These are phyloP conservation scores for Cystofilobasidium capitatum DNA, from an alignment of 768 basidiomycete species.

Conservation along the genomic window DNA sequence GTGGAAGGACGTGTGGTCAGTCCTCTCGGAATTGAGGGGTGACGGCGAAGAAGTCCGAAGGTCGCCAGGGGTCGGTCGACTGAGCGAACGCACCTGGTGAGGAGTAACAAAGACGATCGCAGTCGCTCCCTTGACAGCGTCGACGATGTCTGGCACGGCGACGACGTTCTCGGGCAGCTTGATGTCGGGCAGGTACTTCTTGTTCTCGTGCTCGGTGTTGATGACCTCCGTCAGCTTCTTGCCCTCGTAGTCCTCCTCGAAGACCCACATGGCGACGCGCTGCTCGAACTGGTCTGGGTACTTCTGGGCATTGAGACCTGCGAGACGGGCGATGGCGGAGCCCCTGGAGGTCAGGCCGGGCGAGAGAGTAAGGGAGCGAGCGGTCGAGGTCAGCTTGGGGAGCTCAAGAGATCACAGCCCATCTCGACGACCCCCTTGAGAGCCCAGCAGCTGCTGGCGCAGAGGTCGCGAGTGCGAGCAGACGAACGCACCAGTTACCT, in stretches of 20 bases:
- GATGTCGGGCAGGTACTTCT: slow-evolving; percentile 41
- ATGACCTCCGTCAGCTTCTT: slow-evolving; percentile 43
- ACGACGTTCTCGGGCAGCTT: slow-evolving; percentile 41
- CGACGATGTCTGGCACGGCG: slow-evolving; percentile 42
- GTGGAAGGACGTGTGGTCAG: not conserved
- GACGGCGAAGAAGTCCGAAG: not conserved
- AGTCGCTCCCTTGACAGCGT: slow-evolving; percentile 43
- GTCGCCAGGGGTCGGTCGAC: not conserved
- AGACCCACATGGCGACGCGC: slow-evolving; percentile 44
- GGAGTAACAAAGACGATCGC: slow-evolving; percentile 45
- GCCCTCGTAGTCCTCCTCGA: slow-evolving; percentile 42
- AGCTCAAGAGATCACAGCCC: not conserved
- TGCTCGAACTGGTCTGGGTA: slow-evolving; percentile 41
- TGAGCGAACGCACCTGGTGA: slow-evolving; percentile 38
- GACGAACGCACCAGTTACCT: slow-evolving; percentile 19
- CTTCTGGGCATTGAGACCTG: slow-evolving; percentile 39
- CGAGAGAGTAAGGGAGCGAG: not conserved
- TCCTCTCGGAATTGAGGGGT: not conserved
- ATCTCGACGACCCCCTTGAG: too few species aligned
- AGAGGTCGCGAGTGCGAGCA: too few species aligned
- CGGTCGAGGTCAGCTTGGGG: not conserved
- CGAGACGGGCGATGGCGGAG: slow-evolving; percentile 16
- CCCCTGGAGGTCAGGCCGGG: slow-evolving; percentile 8
- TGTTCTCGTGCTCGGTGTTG: slow-evolving; percentile 44
- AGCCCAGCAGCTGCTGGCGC: too few species aligned